Percentiles rank a stretch among this genome's conserved stretches.
These are phyloP conservation scores for Gossypium lobatum DNA, from an alignment of 441 rosid species.

Conservation along the genomic window DNA sequence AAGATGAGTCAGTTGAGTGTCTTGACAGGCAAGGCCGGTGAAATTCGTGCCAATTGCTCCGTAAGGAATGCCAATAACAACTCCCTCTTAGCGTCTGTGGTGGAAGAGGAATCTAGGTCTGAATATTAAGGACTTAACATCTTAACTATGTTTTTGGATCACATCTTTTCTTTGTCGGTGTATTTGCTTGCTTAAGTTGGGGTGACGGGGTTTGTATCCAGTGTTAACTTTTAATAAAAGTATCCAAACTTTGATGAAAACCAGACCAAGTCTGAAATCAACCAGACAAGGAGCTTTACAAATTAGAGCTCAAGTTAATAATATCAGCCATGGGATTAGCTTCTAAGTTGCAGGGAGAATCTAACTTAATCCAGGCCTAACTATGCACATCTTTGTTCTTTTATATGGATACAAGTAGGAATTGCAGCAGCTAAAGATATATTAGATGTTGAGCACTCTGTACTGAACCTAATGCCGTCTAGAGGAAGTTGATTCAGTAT, in stretches of 20 bases:
- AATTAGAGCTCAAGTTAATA: background rate
- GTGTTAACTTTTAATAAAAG: background rate
- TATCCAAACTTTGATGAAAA: background rate
- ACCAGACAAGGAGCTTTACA: too few species aligned
- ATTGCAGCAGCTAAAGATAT: too few species aligned
- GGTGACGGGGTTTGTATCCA: background rate
- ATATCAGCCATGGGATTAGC: too few species aligned
- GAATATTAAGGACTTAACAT: constrained; percentile 7
- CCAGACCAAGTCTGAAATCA: too few species aligned
- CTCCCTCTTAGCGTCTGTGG: constrained; percentile 29
- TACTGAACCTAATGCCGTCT: too few species aligned
- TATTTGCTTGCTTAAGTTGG: background rate
- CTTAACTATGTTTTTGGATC: background rate
- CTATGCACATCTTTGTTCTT: too few species aligned
- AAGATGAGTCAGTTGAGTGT: constrained; percentile 72
- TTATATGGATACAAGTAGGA: too few species aligned
- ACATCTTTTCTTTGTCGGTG: background rate
- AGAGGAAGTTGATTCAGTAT: too few species aligned
- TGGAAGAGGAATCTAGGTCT: constrained; percentile 37
- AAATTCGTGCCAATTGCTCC: constrained; percentile 66
- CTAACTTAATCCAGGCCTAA: too few species aligned
- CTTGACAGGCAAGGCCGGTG: constrained; percentile 58
- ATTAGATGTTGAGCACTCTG: too few species aligned
- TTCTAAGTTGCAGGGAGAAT: too few species aligned
- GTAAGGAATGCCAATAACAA: constrained; percentile 41